Evolutionary conservation across 108 stramenopile species (phyloP), one percentile per base, ranked within the genome.

Genomic region (Asterionellopsis glacialis): DNA sequence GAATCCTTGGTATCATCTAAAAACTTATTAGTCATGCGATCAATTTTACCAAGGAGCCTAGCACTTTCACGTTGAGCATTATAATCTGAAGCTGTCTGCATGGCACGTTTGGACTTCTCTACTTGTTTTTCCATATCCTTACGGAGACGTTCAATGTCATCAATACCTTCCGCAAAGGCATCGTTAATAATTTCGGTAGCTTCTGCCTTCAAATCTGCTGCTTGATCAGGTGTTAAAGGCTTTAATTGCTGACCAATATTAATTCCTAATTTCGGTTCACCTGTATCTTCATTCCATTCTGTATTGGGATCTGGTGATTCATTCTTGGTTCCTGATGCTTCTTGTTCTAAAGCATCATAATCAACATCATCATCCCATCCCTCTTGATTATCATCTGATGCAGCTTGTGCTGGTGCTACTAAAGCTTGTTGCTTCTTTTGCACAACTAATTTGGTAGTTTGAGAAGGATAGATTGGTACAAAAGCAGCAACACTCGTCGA

Each of bases 11-110:
- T 74, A 22, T 59, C 47, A n/a, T 51, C 41, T 48, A 91, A 57
- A 64, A 91, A 88, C n/a, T 74, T 63, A 11, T 54, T 40, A 11
- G 72, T 75, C 48, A 91, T 6, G 22, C 63, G 41, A 64, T 88
- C 90, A 64, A 91, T 91, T 52, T 84, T 85, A 48, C 63, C 60
- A 73, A 85, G 65, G 4, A 91, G 57, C 42, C 70, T 62, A 22
- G 80, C 70, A 28, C 66, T 65, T 55, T 77, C 72, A 10, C 38
- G 56, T 40, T 73, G 28, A 11, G 72, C 76, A 48, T 73, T 60
- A 14, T 74, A 33, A 39, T 75, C 53, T 23, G 67, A 65, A 13
- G 38, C 19, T 21, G 11, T 11, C 19, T 76, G 57, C 72, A 70
- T 74, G 12, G 75, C 45, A 43, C 68, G 22, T 40, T 68, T 64